phyloP scores from a whole-genome alignment of 352 stramenopile genomes.

The Phytopythium vexans region DNA sequence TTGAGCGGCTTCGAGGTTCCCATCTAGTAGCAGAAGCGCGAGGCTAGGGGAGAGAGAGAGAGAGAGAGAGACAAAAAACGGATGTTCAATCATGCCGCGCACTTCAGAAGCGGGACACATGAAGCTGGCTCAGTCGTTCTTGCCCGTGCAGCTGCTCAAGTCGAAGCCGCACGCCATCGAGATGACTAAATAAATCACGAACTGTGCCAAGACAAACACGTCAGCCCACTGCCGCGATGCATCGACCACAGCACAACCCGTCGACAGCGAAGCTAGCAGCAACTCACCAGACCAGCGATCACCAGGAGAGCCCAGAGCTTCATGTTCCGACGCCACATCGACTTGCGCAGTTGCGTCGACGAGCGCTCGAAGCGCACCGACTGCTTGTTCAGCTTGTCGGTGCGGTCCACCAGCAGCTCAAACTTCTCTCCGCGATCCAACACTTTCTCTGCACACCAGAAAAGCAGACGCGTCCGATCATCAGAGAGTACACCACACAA shows the following conservation, averaged over 20 bases:
- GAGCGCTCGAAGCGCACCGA: conserved; percentile 96
- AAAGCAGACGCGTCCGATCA: background rate
- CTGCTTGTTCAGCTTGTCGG: conserved; percentile 96
- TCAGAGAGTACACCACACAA: background rate
- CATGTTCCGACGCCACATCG: conserved; percentile 87
- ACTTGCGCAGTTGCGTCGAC: conserved; percentile 84
- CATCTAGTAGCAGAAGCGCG: too few species aligned
- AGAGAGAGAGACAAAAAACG: conserved; percentile 1
- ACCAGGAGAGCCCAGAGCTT: conserved; percentile 85
- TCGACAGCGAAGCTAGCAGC: background rate
- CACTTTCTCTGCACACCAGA: conserved; percentile 88
- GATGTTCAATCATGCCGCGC: background rate
- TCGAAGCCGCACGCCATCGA: conserved; percentile 87
- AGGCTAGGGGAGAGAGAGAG: background rate
- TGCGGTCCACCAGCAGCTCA: conserved; percentile 91
- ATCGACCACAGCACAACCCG: background rate
- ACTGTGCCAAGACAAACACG: conserved; percentile 15
- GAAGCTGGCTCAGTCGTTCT: conserved; percentile 18
- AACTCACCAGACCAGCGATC: conserved; percentile 55
- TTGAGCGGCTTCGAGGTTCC: too few species aligned
- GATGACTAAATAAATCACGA: conserved; percentile 85
- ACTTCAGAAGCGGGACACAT: background rate
- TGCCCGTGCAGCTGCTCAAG: conserved; percentile 75
- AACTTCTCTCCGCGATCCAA: conserved; percentile 99
- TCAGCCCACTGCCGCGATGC: background rate